Percentiles rank a stretch among this genome's conserved stretches.
phyloP scores from a whole-genome alignment of 306 rosid species.

The Acacia acuminata region DNA sequence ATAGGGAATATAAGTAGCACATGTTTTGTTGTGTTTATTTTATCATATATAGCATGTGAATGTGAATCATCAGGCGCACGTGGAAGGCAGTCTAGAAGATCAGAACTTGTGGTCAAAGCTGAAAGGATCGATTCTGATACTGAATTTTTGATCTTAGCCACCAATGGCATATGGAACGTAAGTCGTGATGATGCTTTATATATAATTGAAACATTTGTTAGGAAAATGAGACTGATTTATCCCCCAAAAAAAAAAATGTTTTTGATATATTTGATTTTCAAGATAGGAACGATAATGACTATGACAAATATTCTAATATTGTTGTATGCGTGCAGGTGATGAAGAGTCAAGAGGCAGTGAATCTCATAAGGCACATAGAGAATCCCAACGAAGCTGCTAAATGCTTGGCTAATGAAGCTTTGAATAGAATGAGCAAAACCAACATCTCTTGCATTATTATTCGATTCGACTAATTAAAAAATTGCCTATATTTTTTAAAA shows the following conservation, averaged over 20 bases:
- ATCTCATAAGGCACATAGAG: conserved; percentile 68
- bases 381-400: conserved; percentile 85
- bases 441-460: conserved; percentile 79
- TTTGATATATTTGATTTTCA: neutral
- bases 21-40: too few relatives aligned
- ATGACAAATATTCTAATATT: neutral
- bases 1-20: too few relatives aligned
- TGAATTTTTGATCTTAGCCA: conserved; percentile 80
- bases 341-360: conserved; percentile 91
- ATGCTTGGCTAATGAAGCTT: conserved; percentile 79
- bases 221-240: neutral
- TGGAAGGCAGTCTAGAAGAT: conserved; percentile 35
- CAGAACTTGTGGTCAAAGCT: conserved; percentile 55
- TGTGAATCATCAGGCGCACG: neutral
- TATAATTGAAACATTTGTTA: neutral
- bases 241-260: neutral
- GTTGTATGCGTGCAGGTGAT: conserved; percentile 49
- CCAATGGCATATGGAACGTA: conserved; percentile 93
- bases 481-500: neutral
- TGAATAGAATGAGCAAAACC: conserved; percentile 75
- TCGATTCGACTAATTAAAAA: conserved; percentile 59
- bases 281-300: too few relatives aligned
- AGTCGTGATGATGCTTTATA: neutral
- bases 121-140: conserved; percentile 54
- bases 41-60: too few relatives aligned